Percentiles rank a stretch among this genome's conserved stretches.
Conservation (phyloP, 1,284 basidiomycete genomes). For the Moniliella sp. region DNA sequence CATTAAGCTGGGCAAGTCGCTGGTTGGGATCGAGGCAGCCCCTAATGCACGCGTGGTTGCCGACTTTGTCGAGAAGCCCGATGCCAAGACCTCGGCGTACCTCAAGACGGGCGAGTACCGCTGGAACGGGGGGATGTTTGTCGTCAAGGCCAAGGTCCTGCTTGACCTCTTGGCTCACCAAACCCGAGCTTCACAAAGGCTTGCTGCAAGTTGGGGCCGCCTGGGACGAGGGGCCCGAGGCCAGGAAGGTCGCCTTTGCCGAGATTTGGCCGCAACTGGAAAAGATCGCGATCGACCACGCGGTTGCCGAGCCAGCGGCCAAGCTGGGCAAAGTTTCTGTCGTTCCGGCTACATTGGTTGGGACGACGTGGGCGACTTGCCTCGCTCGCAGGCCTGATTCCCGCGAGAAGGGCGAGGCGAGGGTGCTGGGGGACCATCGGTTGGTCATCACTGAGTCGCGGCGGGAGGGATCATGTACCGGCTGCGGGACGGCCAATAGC, state of each 20-base stretch:
- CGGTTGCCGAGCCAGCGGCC: slow-evolving; percentile 30
- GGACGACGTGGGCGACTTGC: slow-evolving; percentile 33
- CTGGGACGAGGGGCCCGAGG: slow-evolving; percentile 10
- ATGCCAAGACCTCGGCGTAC: slow-evolving; percentile 27
- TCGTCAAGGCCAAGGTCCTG: slow-evolving; percentile 26
- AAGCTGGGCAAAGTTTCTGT: slow-evolving; percentile 29
- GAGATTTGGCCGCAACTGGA: slow-evolving; percentile 26
- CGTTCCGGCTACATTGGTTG: slow-evolving; percentile 33
- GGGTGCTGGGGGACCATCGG: slow-evolving; percentile 23
- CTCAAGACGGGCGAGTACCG: slow-evolving; percentile 29
- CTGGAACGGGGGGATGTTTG: slow-evolving; percentile 34
- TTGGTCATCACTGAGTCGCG: slow-evolving; percentile 28
- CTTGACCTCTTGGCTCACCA: slow-evolving; percentile 17
- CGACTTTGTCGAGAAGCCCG: slow-evolving; percentile 35
- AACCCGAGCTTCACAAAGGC: slow-evolving; percentile 24
- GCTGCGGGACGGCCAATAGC: slow-evolving; percentile 24
- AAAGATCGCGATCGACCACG: slow-evolving; percentile 34
- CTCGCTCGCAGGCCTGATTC: slow-evolving; percentile 24
- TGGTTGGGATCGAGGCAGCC: slow-evolving; percentile 9
- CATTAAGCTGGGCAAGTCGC: slow-evolving; percentile 30
- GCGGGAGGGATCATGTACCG: slow-evolving; percentile 27
- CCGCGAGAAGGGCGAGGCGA: slow-evolving; percentile 28
- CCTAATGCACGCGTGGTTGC: slow-evolving; percentile 28
- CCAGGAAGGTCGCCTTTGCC: slow-evolving; percentile 7
- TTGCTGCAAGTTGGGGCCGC: slow-evolving; percentile 18